phyloP scores from a whole-genome alignment of 2,329 filamentous ascomycete genomes.

The Aspergillus thermomutatus region DNA sequence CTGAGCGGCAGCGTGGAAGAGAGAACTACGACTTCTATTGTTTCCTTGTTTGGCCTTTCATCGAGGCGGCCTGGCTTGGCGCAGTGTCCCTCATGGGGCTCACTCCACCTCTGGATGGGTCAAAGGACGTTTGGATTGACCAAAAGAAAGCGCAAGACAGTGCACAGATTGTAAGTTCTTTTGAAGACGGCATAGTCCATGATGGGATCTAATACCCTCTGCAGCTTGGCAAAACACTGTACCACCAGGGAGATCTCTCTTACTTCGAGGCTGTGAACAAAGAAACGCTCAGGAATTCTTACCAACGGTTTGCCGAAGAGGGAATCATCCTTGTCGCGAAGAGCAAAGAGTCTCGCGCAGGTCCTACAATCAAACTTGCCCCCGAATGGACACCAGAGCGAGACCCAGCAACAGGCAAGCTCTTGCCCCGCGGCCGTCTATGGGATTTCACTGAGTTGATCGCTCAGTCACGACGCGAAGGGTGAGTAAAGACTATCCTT shows the following conservation, averaged over 20 bases:
- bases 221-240: conserved; percentile 89
- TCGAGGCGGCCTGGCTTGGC: conserved; percentile 90
- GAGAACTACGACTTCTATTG: conserved; percentile 99
- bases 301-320: conserved; percentile 82
- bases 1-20: conserved; percentile 72
- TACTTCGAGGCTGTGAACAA: conserved; percentile 99
- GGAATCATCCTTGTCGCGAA: conserved; percentile 77
- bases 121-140: conserved; percentile 74
- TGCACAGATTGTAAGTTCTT: conserved; percentile 66
- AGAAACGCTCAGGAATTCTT: conserved; percentile 92
- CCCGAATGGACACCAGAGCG: conserved; percentile 71
- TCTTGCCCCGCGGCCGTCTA: conserved; percentile 69
- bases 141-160: conserved; percentile 73
- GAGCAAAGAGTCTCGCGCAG: conserved; percentile 50
- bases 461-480: conserved; percentile 76
- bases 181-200: no score
- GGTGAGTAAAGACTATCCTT: conserved; percentile 39
- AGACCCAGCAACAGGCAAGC: conserved; percentile 56
- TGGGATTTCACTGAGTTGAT: conserved; percentile 94
- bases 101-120: conserved; percentile 62
- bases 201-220: conserved; percentile 12
- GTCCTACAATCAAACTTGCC: conserved; percentile 60
- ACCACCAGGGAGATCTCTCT: conserved; percentile 92
- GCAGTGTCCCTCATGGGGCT: conserved; percentile 84
- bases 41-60: conserved; percentile 97